Evolutionary conservation across 208 protist species (phyloP).

Genomic region (Porcisia hertigi): DNA sequence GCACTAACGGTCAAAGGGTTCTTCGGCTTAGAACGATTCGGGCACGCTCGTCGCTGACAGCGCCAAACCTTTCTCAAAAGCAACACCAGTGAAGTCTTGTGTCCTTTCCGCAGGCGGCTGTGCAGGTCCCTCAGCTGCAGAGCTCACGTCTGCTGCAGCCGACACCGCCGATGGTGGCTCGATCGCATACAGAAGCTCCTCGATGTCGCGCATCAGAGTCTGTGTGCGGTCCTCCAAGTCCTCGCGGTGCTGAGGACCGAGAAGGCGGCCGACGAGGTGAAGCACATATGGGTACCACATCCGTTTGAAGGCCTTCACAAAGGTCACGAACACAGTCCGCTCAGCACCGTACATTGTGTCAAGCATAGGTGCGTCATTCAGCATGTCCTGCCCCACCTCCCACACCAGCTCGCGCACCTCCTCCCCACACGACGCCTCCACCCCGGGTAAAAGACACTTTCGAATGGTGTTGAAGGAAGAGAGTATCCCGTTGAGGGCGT

Average conservation of each 20-base stretch:
- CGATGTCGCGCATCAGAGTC: constrained; percentile 27
- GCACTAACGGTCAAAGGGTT: background rate
- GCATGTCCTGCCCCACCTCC: constrained; percentile 59
- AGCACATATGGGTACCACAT: constrained; percentile 73
- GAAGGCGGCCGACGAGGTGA: constrained; percentile 40
- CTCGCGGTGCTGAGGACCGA: constrained; percentile 57
- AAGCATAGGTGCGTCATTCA: constrained; percentile 52
- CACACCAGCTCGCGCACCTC: constrained; percentile 51
- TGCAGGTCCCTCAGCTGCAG: background rate
- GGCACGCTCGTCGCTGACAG: background rate
- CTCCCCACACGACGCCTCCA: constrained; percentile 48
- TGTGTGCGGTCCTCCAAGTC: constrained; percentile 40
- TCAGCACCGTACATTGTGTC: constrained; percentile 62
- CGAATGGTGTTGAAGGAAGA: constrained; percentile 76
- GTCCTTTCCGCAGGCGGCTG: background rate
- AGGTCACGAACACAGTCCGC: constrained; percentile 40
- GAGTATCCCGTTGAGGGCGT: constrained; percentile 80
- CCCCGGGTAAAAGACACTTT: constrained; percentile 64
- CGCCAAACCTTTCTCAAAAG: background rate
- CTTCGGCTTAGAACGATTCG: background rate
- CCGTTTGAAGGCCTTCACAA: constrained; percentile 60
- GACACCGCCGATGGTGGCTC: constrained; percentile 5
- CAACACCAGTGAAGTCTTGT: background rate
- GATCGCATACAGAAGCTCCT: constrained; percentile 14
- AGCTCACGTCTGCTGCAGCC: background rate